Base-by-base conservation (phyloP, 208 protist genomes). In the Trypanosoma theileri region DNA sequence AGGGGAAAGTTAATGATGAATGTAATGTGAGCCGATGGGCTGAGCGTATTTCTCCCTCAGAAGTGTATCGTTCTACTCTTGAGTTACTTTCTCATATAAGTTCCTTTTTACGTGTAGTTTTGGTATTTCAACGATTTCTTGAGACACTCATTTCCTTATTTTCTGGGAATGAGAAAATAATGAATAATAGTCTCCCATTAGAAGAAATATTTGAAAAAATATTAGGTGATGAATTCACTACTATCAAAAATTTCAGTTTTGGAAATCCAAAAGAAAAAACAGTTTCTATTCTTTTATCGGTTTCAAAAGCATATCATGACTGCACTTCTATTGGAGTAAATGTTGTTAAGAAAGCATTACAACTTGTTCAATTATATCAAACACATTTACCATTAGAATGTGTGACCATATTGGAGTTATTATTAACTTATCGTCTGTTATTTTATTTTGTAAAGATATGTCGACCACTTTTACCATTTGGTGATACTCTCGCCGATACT, bases 51-150 rank as follows among this genome's bases (percentile, higher is more conserved):
- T 12, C 56, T 6, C 35, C 21, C 21, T 48, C 31, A 46, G 56
- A 46, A 7, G 14, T 60, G 10, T 21, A 22, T 17, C 13, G 31
- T 26, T 60, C 28, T 45, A 60, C 56, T 16, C 16, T 45, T 46
- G 17, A 60, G 24, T 9, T 60, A 35, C 10, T 60, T 19, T 45
- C 19, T 11, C 24, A 48, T 13, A 10, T 60, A 21, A 26, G 26
- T n/a, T 60, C 56, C 2, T 60, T 60, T 60, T 46, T 60, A 60
- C 56, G 56, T 60, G 10, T 31, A 45, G 14, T 46, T 42, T 46
- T 60, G 10, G 14, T 48, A n/a, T 31, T 60, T 19, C 56, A 60
- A 35, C 12, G 26, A 35, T 60, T 35, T 12, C 3, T 48, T 46
- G 56, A 60, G 35, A 31, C 28, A 24, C 31, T 60, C 9, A 44